Conservation (phyloP, 2,329 filamentous ascomycete genomes). For the Sporothrix euskadiensis region DNA sequence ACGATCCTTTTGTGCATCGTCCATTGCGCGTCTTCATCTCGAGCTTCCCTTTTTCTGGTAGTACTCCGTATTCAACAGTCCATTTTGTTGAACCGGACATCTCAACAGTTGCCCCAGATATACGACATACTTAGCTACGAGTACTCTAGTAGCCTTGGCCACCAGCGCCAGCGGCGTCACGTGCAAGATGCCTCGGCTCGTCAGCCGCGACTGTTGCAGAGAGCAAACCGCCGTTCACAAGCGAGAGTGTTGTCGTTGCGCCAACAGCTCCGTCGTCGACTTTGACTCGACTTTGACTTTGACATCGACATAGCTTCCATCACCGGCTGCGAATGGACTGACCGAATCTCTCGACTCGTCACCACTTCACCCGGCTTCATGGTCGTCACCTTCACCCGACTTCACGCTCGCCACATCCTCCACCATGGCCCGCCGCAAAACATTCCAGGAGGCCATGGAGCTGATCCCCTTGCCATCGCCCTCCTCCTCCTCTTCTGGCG, state of each 20-base stretch:
- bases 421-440: conserved; percentile 35
- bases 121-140: neutral
- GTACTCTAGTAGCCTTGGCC: too few relatives aligned
- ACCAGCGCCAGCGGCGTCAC: neutral
- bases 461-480: conserved; percentile 38
- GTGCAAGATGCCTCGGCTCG: conserved; percentile 23
- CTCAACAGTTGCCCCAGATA: neutral
- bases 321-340: neutral
- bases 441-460: conserved; percentile 43
- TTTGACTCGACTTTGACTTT: too few relatives aligned
- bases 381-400: neutral
- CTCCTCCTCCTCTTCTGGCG: neutral
- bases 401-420: neutral
- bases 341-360: too few relatives aligned
- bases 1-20: neutral
- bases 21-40: neutral
- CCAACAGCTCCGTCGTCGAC: neutral
- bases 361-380: neutral
- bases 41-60: neutral
- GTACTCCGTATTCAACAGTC: too few relatives aligned
- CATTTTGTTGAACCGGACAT: neutral
- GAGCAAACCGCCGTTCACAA: neutral
- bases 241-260: neutral
- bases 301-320: neutral
- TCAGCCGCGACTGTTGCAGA: neutral